phyloP scores from a whole-genome alignment of 2,329 filamentous ascomycete genomes.

The Exophiala dermatitidis region DNA sequence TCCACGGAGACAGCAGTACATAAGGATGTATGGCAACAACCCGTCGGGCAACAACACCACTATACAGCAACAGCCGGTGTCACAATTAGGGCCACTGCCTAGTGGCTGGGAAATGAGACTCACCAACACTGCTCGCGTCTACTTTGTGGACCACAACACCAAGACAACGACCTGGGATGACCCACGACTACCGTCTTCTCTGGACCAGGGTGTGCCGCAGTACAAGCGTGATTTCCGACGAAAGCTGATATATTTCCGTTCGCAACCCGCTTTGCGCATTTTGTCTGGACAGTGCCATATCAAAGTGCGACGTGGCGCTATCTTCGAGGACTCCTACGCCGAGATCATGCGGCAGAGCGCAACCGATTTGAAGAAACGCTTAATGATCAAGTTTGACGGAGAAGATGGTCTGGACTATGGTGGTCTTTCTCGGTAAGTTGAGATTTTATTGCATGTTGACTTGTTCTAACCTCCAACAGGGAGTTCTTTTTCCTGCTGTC shows the following conservation, averaged over 20 bases:
- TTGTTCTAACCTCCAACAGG: constrained; percentile 38
- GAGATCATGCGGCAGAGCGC: constrained; percentile 97
- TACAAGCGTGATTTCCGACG: constrained; percentile 98
- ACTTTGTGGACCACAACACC: constrained; percentile 99
- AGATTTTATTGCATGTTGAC: neutral
- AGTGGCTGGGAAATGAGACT: constrained; percentile 99
- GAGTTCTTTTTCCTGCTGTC: constrained; percentile 99
- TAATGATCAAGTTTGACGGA: constrained; percentile 99
- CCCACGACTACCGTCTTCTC: constrained; percentile 83
- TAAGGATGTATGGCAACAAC: constrained; percentile 92
- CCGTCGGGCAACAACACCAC: constrained; percentile 60
- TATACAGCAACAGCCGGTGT: constrained; percentile 96
- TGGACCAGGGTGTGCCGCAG: constrained; percentile 97
- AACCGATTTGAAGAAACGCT: constrained; percentile 89
- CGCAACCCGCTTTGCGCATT: constrained; percentile 91
- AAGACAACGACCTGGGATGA: constrained; percentile 99
- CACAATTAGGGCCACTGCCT: constrained; percentile 86
- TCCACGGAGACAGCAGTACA: constrained; percentile 93
- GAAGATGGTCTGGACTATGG: constrained; percentile 98
- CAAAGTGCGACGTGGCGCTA: constrained; percentile 91
- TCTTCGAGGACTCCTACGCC: constrained; percentile 97
- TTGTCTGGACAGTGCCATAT: constrained; percentile 95
- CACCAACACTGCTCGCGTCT: constrained; percentile 94
- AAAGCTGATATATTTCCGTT: constrained; percentile 98
- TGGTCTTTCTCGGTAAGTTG: constrained; percentile 68